Evolutionary conservation across 164 flowering plant genomes (phyloP).

Genomic region (Macadamia tetraphylla): DNA sequence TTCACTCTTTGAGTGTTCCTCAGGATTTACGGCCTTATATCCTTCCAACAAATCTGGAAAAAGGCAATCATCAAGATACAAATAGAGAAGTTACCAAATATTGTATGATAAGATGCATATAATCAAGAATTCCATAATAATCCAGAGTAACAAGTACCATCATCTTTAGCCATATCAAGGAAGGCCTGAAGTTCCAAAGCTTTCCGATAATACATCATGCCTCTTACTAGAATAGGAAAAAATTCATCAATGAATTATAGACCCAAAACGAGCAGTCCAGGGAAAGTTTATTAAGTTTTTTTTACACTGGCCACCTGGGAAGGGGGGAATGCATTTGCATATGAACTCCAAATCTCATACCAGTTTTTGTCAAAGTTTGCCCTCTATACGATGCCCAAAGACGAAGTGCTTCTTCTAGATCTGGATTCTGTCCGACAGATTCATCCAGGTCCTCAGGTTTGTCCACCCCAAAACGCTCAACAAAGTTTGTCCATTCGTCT

Average conservation of each 20-base stretch:
- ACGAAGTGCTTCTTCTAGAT: slow-evolving; percentile 66
- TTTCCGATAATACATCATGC: slow-evolving; percentile 97
- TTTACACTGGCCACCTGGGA: not conserved
- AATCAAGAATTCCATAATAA: too few relatives aligned
- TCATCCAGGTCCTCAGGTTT: slow-evolving; percentile 60
- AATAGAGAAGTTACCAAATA: too few relatives aligned
- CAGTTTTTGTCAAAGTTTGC: slow-evolving; percentile 89
- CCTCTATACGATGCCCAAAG: slow-evolving; percentile 98
- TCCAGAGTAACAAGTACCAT: slow-evolving; percentile 39
- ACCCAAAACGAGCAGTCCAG: not conserved
- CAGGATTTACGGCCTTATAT: slow-evolving; percentile 62
- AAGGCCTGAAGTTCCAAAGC: slow-evolving; percentile 98
- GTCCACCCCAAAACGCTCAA: slow-evolving; percentile 50
- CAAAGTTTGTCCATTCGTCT: slow-evolving; percentile 96
- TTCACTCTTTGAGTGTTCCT: slow-evolving; percentile 52
- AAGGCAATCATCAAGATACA: not conserved
- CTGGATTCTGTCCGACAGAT: slow-evolving; percentile 19
- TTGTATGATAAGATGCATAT: too few relatives aligned
- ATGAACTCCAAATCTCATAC: slow-evolving; percentile 25
- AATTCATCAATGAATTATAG: slow-evolving; percentile 4
- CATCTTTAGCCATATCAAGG: slow-evolving; percentile 92
- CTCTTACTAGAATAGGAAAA: slow-evolving; percentile 54
- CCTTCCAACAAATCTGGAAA: slow-evolving; percentile 62
- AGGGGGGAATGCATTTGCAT: not conserved
- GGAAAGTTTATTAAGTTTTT: not conserved